Conservation (phyloP, 805 yeast genomes). For the Pichia thaimueangensis region DNA sequence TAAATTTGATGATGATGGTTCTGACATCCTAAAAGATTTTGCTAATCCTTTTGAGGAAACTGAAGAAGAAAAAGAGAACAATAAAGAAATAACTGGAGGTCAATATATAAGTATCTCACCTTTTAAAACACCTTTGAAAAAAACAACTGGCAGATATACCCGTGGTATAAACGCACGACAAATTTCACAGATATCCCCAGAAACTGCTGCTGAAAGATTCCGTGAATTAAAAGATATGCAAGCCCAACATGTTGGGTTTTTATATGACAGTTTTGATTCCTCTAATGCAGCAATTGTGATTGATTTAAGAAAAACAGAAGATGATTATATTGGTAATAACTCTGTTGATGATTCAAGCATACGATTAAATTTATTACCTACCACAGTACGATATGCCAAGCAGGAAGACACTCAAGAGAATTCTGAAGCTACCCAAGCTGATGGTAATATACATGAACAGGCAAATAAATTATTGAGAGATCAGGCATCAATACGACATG, state of each 20-base stretch:
- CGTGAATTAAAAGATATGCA: constrained; percentile 18
- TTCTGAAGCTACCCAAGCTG: constrained; percentile 17
- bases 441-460: constrained; percentile 18
- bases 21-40: neutral
- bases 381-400: neutral
- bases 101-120: neutral
- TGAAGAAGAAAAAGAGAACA: neutral
- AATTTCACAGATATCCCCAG: neutral
- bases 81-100: neutral
- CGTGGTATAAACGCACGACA: no score
- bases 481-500: constrained; percentile 7
- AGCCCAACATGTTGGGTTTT: neutral
- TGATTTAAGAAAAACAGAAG: constrained; percentile 14
- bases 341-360: constrained; percentile 20
- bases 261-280: constrained; percentile 14
- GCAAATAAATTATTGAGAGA: constrained; percentile 15
- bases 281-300: constrained; percentile 23
- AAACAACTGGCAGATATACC: neutral
- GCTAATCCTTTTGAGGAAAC: neutral
- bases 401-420: neutral
- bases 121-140: constrained; percentile 7
- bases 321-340: constrained; percentile 9
- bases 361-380: constrained; percentile 19
- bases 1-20: neutral
- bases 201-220: constrained; percentile 21